Evolutionary conservation across 2,329 filamentous ascomycete species (phyloP).

Genomic region (Juglanconis sp.): DNA sequence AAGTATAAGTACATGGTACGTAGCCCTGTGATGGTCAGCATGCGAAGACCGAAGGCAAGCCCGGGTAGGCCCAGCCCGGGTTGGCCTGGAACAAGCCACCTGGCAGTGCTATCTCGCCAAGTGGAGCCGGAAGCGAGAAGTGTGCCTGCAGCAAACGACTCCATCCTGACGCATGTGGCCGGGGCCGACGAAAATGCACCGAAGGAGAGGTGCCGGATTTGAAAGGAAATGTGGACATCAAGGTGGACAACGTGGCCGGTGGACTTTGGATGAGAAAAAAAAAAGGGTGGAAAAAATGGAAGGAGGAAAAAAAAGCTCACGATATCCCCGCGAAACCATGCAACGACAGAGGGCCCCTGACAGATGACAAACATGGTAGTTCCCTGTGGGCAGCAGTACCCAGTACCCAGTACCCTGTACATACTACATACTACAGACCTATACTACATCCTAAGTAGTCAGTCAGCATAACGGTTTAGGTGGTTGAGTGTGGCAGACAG

Average conservation of each 20-base stretch:
- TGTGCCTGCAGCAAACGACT: background rate
- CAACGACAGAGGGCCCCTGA: too few species aligned
- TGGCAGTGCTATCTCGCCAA: background rate
- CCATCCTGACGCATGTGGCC: background rate
- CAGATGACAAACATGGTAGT: too few species aligned
- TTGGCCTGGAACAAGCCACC: background rate
- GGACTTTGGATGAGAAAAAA: background rate
- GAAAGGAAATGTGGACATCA: background rate
- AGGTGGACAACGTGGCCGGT: background rate
- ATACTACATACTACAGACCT: too few species aligned
- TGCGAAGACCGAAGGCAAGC: background rate
- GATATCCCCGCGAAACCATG: too few species aligned
- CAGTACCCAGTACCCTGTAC: too few species aligned
- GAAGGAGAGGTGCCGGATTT: background rate
- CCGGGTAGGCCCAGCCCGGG: too few species aligned
- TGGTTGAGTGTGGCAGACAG: too few species aligned
- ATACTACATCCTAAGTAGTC: too few species aligned
- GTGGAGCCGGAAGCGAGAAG: background rate
- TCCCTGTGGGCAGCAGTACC: too few species aligned
- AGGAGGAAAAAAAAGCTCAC: too few species aligned
- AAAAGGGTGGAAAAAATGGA: too few species aligned
- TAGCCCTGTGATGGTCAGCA: background rate
- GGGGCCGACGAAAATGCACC: background rate
- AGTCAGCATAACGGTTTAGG: too few species aligned
- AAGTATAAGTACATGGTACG: background rate